Base-by-base conservation (phyloP, 805 yeast genomes). In the Schizosaccharomyces osmophilus region DNA sequence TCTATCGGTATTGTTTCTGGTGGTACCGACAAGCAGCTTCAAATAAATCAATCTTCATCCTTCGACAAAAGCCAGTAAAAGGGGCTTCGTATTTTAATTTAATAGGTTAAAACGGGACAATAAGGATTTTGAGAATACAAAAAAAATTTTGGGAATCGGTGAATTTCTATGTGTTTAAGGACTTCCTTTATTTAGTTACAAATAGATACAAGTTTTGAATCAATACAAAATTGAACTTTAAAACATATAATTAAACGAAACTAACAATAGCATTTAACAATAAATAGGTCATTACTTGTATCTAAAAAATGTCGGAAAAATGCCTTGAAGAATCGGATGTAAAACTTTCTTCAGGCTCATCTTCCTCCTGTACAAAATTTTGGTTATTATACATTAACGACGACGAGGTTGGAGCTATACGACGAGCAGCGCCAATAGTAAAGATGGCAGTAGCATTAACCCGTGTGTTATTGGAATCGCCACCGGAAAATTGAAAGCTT, bases 1-100 rank as follows among this genome's bases (percentile, higher is more conserved):
- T 79, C 79, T 62, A 79, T 84, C 62, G 95, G 97, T 58, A 85
- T 93, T 64, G 80, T 87, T 48, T 83, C 95, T 72, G 97, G 93
- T 68, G 98, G 97, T 65, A 84, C 84, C 71, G 97, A 89, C 73
- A 93, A 90, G 72, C 84, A 86, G 75, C 76, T 93, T 62, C 97
- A 90, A 73, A 83, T 93, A 65, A 88, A 87, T 71, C 72, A 57
- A 36, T 41, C 60, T 29, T 24, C 57, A 24, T 45, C 51, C 51
- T 45, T 45, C 26, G 51, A 24, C 22, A 45, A 45, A 15, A 45
- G 51, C 51, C 26, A 45, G 17, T 45, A 24, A 45, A 45, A 3
- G 3, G 4, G 51, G 13, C 26, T n/a, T 45, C 3, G 51, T 17
- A 9, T 45, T 19, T 45, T 6, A 45, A 9, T n/a, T 45, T 9